A percentile compares a stretch with the other conserved stretches of the same genome.
Conservation (phyloP, 2,329 filamentous ascomycete genomes). For the Diaporthe australafricana region DNA sequence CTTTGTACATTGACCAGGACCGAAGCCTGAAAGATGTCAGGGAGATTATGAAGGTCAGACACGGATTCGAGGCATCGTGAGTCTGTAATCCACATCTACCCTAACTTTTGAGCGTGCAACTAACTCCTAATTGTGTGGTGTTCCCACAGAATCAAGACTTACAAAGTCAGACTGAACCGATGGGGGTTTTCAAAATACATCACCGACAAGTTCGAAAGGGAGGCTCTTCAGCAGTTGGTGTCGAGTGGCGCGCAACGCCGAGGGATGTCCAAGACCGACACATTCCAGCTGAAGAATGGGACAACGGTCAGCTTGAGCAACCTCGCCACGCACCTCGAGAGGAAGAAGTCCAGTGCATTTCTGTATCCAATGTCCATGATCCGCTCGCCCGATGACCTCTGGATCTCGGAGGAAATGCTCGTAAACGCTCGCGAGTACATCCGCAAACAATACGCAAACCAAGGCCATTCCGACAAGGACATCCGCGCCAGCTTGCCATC, state of each 20-base stretch:
- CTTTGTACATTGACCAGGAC: background rate
- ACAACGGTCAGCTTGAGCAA: background rate
- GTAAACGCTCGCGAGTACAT: background rate
- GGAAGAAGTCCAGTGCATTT: background rate
- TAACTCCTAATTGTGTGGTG: background rate
- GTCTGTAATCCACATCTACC: background rate
- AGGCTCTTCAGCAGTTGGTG: background rate
- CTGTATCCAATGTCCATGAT: background rate
- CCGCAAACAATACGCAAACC: background rate
- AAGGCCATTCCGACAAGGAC: background rate
- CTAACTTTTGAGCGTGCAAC: background rate
- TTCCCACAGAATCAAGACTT: background rate
- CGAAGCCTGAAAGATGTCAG: conserved; percentile 8
- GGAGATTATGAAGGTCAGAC: background rate
- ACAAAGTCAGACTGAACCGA: background rate
- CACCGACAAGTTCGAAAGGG: conserved; percentile 4
- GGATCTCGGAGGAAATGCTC: background rate
- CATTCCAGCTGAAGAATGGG: background rate
- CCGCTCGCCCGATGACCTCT: background rate
- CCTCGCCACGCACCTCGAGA: background rate
- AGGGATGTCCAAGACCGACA: background rate
- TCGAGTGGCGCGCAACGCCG: background rate
- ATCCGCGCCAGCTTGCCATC: background rate
- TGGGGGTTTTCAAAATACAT: conserved; percentile 18
- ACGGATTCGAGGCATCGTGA: conserved; percentile 16